These are phyloP conservation scores for Coriolopsis trogii DNA, from an alignment of 1,284 basidiomycete genomes.

Conservation along the genomic window DNA sequence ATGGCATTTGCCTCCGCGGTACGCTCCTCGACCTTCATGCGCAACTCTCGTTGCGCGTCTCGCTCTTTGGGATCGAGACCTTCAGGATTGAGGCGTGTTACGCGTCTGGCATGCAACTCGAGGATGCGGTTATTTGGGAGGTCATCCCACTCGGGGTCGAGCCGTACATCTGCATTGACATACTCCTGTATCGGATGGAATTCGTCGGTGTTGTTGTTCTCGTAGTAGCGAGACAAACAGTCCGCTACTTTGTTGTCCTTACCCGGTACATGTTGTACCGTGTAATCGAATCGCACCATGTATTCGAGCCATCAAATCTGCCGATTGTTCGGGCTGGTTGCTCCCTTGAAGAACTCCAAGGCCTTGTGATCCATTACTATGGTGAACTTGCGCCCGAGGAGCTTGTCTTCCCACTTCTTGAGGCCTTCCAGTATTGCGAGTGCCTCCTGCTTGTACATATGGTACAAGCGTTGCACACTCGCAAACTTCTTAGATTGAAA, in stretches of 20 bases:
- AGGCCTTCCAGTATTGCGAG: constrained; percentile 42
- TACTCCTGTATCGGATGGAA: constrained; percentile 27
- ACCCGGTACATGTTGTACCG: constrained; percentile 38
- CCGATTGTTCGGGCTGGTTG: constrained; percentile 34
- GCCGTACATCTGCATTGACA: constrained; percentile 29
- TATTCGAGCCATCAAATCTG: constrained; percentile 40
- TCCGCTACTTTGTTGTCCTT: constrained; percentile 38
- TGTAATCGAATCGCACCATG: constrained; percentile 35
- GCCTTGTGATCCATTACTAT: constrained; percentile 43
- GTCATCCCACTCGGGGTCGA: constrained; percentile 30
- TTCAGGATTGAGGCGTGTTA: constrained; percentile 10
- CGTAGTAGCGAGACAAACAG: constrained; percentile 36
- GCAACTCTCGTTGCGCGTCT: constrained; percentile 29
- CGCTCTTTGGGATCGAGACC: constrained; percentile 34
- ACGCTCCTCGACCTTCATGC: constrained; percentile 41
- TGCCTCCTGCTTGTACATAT: constrained; percentile 39
- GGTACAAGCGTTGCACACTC: constrained; percentile 40
- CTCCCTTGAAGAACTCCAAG: constrained; percentile 37
- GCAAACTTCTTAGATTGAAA: constrained; percentile 47
- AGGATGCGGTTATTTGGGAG: constrained; percentile 12
- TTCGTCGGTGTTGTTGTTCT: constrained; percentile 26
- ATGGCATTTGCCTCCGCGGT: constrained; percentile 1
- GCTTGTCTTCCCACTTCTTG: constrained; percentile 41
- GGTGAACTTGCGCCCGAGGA: constrained; percentile 31
- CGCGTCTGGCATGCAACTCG: constrained; percentile 10